These are phyloP conservation scores for Bipolaris cookei DNA, from an alignment of 2,329 filamentous ascomycete genomes.

Conservation along the genomic window DNA sequence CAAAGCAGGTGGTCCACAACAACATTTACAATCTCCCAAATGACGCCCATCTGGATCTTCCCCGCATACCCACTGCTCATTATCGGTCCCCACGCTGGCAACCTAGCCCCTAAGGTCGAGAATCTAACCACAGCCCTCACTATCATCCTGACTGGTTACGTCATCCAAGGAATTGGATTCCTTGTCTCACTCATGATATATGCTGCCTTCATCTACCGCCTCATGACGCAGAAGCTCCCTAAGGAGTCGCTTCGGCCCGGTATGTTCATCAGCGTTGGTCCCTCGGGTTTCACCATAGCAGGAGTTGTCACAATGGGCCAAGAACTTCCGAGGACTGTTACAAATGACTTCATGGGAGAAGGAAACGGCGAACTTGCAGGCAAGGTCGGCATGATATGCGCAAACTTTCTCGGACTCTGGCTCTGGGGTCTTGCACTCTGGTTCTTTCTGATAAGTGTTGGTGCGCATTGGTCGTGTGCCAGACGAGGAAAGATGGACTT, in stretches of 20 bases:
- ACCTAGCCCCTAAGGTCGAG: conserved; percentile 57
- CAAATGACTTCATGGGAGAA: conserved; percentile 62
- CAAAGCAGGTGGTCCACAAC: conserved; percentile 65
- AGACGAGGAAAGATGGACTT: conserved; percentile 69
- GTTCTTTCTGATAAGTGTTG: conserved; percentile 83
- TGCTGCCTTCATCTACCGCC: conserved; percentile 79
- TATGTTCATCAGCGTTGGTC: conserved; percentile 86
- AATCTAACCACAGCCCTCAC: conserved; percentile 53
- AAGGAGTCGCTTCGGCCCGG: conserved; percentile 76
- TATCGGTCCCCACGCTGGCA: conserved; percentile 73
- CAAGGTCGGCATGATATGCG: conserved; percentile 61
- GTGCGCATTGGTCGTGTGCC: conserved; percentile 73
- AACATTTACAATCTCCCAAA: conserved; percentile 75
- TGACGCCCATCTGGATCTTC: conserved; percentile 90
- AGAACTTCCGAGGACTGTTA: conserved; percentile 57
- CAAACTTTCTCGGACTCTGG: conserved; percentile 74
- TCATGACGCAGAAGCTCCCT: conserved; percentile 88
- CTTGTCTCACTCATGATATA: conserved; percentile 78
- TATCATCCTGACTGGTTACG: conserved; percentile 65
- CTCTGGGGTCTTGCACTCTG: conserved; percentile 82
- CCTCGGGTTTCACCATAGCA: conserved; percentile 71
- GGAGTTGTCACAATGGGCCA: conserved; percentile 66
- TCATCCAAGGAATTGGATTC: conserved; percentile 70
- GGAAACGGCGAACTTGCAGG: conserved; percentile 59
- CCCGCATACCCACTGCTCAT: conserved; percentile 82